Conservation (phyloP, 306 rosid genomes). For the Carpinus viminea region DNA sequence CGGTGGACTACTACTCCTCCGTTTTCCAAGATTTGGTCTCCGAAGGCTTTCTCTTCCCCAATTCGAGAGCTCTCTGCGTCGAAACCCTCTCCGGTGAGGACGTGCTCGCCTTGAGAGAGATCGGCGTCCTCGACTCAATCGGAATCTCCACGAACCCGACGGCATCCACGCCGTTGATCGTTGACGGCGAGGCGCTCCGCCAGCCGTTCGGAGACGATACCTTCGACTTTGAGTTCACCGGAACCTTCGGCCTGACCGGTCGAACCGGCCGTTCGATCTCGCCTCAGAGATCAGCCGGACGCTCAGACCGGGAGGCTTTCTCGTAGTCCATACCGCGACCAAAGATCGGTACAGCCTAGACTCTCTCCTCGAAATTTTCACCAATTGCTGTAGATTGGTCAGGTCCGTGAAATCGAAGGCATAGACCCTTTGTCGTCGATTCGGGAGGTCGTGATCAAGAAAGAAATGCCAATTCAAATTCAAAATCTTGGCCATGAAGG, state of each 20-base stretch:
- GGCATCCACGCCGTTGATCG: constrained; percentile 36
- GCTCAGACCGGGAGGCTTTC: constrained; percentile 48
- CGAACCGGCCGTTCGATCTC: constrained; percentile 25
- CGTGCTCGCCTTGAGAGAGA: constrained; percentile 42
- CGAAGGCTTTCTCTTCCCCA: constrained; percentile 41
- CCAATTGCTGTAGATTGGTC: constrained; percentile 38
- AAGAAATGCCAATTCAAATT: constrained; percentile 1
- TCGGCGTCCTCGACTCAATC: constrained; percentile 38
- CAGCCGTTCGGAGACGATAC: constrained; percentile 32
- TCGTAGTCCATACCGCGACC: constrained; percentile 42
- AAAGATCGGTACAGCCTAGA: constrained; percentile 50
- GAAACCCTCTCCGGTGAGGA: constrained; percentile 47
- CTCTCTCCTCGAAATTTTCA: constrained; percentile 53
- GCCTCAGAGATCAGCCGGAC: constrained; percentile 47
- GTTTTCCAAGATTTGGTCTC: constrained; percentile 47
- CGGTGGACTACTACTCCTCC: constrained; percentile 45
- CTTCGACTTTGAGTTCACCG: constrained; percentile 53
- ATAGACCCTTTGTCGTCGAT: constrained; percentile 32
- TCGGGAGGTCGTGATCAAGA: constrained; percentile 52
- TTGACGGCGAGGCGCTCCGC: constrained; percentile 27
- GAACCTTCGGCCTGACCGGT: constrained; percentile 25
- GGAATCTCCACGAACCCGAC: constrained; percentile 45
- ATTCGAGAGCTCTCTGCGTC: constrained; percentile 44
- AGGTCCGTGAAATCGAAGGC: constrained; percentile 46
- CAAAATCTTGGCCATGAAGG: not conserved